phyloP scores from a whole-genome alignment of 2,329 filamentous ascomycete species.

The Aulographum hederae region DNA sequence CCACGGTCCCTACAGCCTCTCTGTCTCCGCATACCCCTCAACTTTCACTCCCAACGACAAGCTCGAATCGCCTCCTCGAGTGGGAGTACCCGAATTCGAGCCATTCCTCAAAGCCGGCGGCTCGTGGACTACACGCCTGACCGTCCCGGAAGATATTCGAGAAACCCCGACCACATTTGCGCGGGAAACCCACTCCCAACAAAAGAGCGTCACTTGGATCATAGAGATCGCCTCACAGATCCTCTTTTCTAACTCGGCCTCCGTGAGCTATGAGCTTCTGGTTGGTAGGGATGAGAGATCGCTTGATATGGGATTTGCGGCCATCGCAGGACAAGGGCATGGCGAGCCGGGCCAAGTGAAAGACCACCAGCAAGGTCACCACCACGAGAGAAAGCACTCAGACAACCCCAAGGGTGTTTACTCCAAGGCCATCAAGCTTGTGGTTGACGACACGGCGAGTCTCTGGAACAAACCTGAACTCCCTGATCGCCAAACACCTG shows the following conservation, averaged over 20 bases:
- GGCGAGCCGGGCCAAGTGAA: conserved; percentile 14
- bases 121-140: conserved; percentile 62
- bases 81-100: conserved; percentile 80
- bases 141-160: conserved; percentile 62
- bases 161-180: conserved; percentile 21
- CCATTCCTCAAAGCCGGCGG: conserved; percentile 92
- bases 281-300: conserved; percentile 76
- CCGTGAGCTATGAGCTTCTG: conserved; percentile 73
- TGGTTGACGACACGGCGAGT: conserved; percentile 72
- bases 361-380: conserved; percentile 1
- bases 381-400: conserved; percentile 27
- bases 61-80: conserved; percentile 46
- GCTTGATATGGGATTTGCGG: conserved; percentile 44
- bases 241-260: conserved; percentile 77
- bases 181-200: conserved; percentile 14
- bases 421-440: conserved; percentile 59
- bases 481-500: conserved; percentile 27
- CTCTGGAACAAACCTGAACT: conserved; percentile 86
- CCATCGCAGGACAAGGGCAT: conserved; percentile 33
- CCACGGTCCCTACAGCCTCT: conserved; percentile 85
- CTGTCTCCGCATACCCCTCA: conserved; percentile 69
- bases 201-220: conserved; percentile 58
- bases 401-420: conserved; percentile 54
- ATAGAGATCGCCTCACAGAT: conserved; percentile 86
- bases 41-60: conserved; percentile 70